phyloP scores from a whole-genome alignment of 2,329 filamentous ascomycete species.

The Lanzia echinophila region DNA sequence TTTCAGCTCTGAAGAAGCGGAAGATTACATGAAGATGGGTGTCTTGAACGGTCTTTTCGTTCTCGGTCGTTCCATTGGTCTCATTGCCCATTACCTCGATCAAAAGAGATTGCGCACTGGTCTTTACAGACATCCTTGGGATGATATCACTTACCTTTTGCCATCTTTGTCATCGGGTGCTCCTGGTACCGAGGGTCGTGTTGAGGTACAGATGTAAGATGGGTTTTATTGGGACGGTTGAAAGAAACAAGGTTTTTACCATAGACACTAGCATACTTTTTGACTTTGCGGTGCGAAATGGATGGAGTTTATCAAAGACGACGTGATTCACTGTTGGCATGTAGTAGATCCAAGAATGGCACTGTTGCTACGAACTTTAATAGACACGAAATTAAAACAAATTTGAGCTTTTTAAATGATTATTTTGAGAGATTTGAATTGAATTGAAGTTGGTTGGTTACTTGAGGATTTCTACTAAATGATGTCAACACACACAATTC shows the following conservation, averaged over 20 bases:
- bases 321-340: constrained; percentile 9
- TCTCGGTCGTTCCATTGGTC: constrained; percentile 90
- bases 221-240: not conserved
- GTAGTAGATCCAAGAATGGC: constrained; percentile 11
- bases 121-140: constrained; percentile 98
- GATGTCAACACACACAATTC: not conserved
- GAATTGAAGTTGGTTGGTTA: not conserved
- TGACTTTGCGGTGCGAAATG: not conserved
- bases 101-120: constrained; percentile 99
- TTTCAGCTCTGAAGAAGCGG: constrained; percentile 91
- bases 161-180: constrained; percentile 68
- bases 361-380: not conserved
- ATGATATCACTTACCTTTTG: constrained; percentile 93
- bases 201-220: constrained; percentile 68
- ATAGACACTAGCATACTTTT: not conserved
- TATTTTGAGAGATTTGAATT: not conserved
- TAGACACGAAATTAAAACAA: constrained; percentile 11
- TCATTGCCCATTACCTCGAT: constrained; percentile 99
- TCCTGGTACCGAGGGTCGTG: constrained; percentile 73
- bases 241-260: not conserved
- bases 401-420: constrained; percentile 12
- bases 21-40: constrained; percentile 99
- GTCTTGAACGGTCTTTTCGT: constrained; percentile 99
- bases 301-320: not conserved
- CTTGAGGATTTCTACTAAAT: not conserved